Conservation (phyloP, 208 protist genomes). For the Endotrypanum monterogeii region DNA sequence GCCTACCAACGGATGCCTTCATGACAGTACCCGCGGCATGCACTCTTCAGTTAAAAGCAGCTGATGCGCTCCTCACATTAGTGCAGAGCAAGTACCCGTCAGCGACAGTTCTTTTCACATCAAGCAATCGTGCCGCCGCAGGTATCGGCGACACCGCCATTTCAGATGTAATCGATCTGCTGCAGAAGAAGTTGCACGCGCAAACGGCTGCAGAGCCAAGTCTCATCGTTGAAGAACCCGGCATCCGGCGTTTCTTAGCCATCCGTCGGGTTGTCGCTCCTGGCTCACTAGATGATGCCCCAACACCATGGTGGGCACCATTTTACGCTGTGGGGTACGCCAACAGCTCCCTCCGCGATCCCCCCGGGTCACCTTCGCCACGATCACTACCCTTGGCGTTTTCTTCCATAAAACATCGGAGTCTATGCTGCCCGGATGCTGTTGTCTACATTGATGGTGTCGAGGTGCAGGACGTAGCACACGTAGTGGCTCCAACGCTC, state of each 20-base stretch:
- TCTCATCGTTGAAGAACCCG: neutral
- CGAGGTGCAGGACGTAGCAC: slow-evolving; percentile 50
- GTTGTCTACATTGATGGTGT: slow-evolving; percentile 68
- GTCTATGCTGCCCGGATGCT: slow-evolving; percentile 43
- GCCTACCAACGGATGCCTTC: neutral
- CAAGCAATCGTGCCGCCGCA: neutral
- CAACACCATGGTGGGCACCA: neutral
- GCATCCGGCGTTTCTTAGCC: neutral
- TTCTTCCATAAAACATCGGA: neutral
- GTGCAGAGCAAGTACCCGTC: slow-evolving; percentile 25
- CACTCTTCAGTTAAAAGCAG: neutral
- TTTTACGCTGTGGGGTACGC: neutral
- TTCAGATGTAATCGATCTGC: neutral
- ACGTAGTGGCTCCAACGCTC: slow-evolving; percentile 42
- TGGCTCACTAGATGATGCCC: no score
- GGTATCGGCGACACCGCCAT: neutral
- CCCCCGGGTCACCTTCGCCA: neutral
- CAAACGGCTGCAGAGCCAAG: neutral
- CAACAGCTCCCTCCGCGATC: neutral
- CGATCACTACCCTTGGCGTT: neutral
- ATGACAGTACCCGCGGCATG: neutral
- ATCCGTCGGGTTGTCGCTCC: neutral
- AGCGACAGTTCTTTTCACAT: slow-evolving; percentile 17
- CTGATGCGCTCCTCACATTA: slow-evolving; percentile 13
- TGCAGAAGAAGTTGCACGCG: neutral